Evolutionary conservation across 257 asterid species (phyloP).

Genomic region (Marsdenia floribunda): DNA sequence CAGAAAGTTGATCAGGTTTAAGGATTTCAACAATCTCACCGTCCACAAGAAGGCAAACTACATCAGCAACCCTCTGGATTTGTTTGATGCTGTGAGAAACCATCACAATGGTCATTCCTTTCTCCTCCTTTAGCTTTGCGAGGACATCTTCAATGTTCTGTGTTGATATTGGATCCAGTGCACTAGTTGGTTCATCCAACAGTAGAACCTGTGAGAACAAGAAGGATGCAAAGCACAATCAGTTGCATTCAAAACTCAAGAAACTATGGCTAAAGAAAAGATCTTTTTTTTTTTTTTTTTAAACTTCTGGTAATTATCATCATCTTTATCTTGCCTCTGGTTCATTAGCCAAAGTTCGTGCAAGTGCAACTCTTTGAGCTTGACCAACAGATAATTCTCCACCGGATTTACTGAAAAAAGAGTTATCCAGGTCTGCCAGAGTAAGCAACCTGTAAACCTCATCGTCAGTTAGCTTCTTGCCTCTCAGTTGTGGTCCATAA

Average conservation of each 20-base stretch:
- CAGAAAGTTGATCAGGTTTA: constrained; percentile 47
- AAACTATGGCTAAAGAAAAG: background rate
- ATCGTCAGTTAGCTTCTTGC: constrained; percentile 47
- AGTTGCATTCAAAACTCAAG: background rate
- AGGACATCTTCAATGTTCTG: constrained; percentile 67
- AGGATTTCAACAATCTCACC: constrained; percentile 70
- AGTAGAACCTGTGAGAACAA: constrained; percentile 42
- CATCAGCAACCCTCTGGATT: constrained; percentile 66
- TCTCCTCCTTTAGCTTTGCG: constrained; percentile 52
- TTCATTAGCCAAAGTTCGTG: constrained; percentile 73
- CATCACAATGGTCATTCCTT: constrained; percentile 45
- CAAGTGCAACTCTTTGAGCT: constrained; percentile 86
- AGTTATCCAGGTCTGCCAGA: constrained; percentile 66
- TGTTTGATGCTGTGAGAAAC: constrained; percentile 80
- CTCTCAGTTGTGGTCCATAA: constrained; percentile 64
- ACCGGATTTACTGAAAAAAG: constrained; percentile 54
- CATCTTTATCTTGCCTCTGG: constrained; percentile 43
- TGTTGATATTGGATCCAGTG: constrained; percentile 71
- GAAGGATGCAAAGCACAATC: background rate
- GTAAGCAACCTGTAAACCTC: constrained; percentile 55
- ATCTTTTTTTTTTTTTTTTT: too few relatives aligned
- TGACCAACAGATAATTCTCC: constrained; percentile 75
- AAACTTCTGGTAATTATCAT: too few relatives aligned
- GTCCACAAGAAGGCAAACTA: constrained; percentile 57
- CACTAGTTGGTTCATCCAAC: constrained; percentile 77